These are phyloP conservation scores for Sordaria brevicollis DNA, from an alignment of 495 filamentous ascomycete genomes.

Conservation along the genomic window DNA sequence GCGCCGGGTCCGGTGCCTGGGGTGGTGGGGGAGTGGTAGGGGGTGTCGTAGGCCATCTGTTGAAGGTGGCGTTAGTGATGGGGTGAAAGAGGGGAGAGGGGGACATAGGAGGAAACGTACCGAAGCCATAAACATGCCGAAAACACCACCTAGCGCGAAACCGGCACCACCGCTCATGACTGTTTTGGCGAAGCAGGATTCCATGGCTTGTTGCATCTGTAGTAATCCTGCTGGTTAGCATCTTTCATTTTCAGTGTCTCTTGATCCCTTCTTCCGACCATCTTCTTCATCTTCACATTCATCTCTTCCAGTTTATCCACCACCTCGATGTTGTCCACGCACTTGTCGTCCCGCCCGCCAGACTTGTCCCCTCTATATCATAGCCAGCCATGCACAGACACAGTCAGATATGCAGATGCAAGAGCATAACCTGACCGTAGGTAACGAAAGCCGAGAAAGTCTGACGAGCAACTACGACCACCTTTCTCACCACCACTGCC, in stretches of 20 bases:
- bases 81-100: not conserved
- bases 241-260: not conserved
- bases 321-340: too few species aligned
- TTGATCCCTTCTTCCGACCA: not conserved
- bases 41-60: constrained; percentile 30
- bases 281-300: not conserved
- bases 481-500: not conserved
- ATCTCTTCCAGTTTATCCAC: too few species aligned
- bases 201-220: constrained; percentile 70
- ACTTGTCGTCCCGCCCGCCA: too few species aligned
- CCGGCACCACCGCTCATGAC: constrained; percentile 76
- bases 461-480: not conserved
- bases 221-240: constrained; percentile 21
- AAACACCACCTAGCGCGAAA: constrained; percentile 83
- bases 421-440: too few species aligned
- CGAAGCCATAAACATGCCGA: constrained; percentile 91
- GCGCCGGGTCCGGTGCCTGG: not conserved
- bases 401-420: not conserved
- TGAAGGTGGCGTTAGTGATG: not conserved
- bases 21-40: constrained; percentile 9
- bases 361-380: too few species aligned
- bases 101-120: constrained; percentile 37
- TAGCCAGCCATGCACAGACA: not conserved
- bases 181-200: constrained; percentile 79
- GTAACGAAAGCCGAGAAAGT: too few species aligned